Conservation (phyloP, 148 eudicot genomes). For the Agrostemma githago region DNA sequence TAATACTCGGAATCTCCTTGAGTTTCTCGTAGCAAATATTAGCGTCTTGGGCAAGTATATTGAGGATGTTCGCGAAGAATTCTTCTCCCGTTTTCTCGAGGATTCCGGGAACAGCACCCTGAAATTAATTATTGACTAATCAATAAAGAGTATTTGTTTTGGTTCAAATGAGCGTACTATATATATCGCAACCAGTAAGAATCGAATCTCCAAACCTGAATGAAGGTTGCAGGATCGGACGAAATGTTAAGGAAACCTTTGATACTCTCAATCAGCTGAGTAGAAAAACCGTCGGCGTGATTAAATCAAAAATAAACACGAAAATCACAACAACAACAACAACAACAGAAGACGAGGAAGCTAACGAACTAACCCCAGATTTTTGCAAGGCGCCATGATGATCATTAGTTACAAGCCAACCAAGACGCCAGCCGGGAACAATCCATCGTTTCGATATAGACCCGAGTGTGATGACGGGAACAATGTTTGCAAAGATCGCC, state of each 20-base stretch:
- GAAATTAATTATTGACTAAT: not conserved
- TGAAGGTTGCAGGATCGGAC: conserved; percentile 55
- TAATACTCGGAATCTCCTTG: conserved; percentile 45
- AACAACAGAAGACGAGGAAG: not conserved
- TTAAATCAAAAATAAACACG: not conserved
- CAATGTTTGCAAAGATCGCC: conserved; percentile 53
- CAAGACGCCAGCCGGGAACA: conserved; percentile 83
- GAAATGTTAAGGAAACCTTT: conserved; percentile 40
- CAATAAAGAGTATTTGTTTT: too few species aligned
- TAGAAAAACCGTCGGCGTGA: conserved; percentile 1
- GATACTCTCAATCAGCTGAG: conserved; percentile 49
- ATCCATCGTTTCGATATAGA: conserved; percentile 87
- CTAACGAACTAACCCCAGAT: conserved; percentile 41
- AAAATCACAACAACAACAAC: not conserved
- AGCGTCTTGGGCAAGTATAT: conserved; percentile 33
- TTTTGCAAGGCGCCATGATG: conserved; percentile 50
- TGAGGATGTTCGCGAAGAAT: conserved; percentile 37
- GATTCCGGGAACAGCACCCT: conserved; percentile 53
- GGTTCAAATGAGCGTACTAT: too few species aligned
- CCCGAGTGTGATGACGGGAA: conserved; percentile 66
- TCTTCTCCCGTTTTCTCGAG: conserved; percentile 42
- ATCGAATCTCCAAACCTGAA: conserved; percentile 41
- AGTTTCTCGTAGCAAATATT: conserved; percentile 38
- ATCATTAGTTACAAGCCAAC: conserved; percentile 67
- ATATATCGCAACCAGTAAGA: too few species aligned